Conservation (phyloP, 805 yeast genomes). For the Citeromyces matritensis region DNA sequence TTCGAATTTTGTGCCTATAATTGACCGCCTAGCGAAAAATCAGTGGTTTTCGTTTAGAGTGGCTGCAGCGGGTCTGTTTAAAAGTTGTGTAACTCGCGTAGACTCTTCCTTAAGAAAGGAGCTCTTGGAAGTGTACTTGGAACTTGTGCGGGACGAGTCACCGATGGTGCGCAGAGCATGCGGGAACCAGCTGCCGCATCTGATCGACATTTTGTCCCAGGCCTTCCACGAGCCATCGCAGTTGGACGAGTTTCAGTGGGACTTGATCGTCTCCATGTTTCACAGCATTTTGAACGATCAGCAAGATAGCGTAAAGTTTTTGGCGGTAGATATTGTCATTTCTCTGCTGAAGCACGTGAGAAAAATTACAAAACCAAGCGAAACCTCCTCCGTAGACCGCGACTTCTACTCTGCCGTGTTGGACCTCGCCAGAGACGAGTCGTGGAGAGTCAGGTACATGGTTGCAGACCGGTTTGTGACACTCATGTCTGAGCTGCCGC, state of each 20-base stretch:
- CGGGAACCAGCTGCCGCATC: conserved; percentile 65
- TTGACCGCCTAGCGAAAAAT: conserved; percentile 66
- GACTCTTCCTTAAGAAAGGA: conserved; percentile 39
- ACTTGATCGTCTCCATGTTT: conserved; percentile 69
- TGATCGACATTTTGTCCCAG: conserved; percentile 40
- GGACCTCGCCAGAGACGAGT: conserved; percentile 68
- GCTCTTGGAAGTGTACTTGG: conserved; percentile 51
- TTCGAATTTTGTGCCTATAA: conserved; percentile 56
- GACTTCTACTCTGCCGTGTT: conserved; percentile 53
- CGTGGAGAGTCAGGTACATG: conserved; percentile 98
- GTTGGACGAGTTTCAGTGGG: conserved; percentile 55
- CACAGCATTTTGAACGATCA: conserved; percentile 63
- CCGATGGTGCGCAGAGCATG: conserved; percentile 98
- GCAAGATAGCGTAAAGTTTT: conserved; percentile 89
- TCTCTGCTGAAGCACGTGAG: conserved; percentile 63
- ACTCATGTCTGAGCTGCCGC: conserved; percentile 51
- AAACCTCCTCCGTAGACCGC: conserved; percentile 42
- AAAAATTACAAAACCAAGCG: conserved; percentile 14
- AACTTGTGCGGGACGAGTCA: conserved; percentile 75
- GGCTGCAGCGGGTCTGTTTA: conserved; percentile 81
- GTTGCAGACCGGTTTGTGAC: conserved; percentile 87
- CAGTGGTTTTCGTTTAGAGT: conserved; percentile 93
- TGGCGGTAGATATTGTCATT: conserved; percentile 78
- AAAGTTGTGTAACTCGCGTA: conserved; percentile 48
- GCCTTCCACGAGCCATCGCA: conserved; percentile 19